Evolutionary conservation across 148 eudicot species (phyloP).

Genomic region (Fallopia convolvulus): DNA sequence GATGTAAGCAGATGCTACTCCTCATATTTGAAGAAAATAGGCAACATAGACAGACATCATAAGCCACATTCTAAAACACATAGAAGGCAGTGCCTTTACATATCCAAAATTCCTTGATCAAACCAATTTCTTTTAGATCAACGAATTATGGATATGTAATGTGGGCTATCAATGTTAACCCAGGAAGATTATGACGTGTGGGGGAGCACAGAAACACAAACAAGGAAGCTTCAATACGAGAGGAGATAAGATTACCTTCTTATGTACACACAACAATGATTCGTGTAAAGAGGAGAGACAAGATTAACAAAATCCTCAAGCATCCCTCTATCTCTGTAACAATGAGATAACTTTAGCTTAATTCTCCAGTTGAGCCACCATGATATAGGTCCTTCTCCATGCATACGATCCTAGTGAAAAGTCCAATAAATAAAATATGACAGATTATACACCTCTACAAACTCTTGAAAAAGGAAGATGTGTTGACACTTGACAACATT

Average conservation of each 20-base stretch:
- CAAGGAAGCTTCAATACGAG: neutral
- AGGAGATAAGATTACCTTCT: slow-evolving; percentile 38
- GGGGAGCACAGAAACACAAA: neutral
- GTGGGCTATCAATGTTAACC: neutral
- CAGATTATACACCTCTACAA: neutral
- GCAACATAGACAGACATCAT: neutral
- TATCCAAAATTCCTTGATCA: too few species aligned
- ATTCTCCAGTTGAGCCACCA: slow-evolving; percentile 83
- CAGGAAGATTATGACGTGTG: neutral
- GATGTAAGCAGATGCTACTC: too few species aligned
- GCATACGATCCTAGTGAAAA: slow-evolving; percentile 26
- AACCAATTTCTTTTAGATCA: neutral
- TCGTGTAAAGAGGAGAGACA: slow-evolving; percentile 61
- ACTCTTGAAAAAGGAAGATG: slow-evolving; percentile 12
- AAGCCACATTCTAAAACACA: neutral
- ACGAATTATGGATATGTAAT: neutral
- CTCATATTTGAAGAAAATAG: neutral
- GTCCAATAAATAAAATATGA: slow-evolving; percentile 4
- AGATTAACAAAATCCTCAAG: slow-evolving; percentile 60
- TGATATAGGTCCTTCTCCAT: slow-evolving; percentile 28
- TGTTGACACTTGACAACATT: slow-evolving; percentile 2
- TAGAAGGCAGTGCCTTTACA: neutral
- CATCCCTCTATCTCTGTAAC: slow-evolving; percentile 57
- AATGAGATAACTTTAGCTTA: slow-evolving; percentile 64
- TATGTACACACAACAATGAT: slow-evolving; percentile 45